These are phyloP conservation scores for Mycena crocata DNA, from an alignment of 768 basidiomycete species.

Conservation along the genomic window DNA sequence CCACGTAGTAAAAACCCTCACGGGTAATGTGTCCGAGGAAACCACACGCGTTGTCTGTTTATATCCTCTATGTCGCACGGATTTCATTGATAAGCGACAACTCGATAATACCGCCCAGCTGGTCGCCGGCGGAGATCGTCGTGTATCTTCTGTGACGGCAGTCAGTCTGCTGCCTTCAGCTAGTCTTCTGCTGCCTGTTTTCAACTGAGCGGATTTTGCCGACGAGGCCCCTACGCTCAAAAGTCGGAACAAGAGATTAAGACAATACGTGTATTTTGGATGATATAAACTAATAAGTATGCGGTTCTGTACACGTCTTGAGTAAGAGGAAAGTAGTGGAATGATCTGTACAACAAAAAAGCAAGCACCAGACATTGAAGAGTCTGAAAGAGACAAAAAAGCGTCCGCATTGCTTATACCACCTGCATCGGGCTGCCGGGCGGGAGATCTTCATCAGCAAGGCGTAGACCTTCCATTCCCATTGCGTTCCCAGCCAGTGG, in stretches of 20 bases:
- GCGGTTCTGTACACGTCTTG: slow-evolving; percentile 17
- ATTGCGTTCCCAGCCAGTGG: slow-evolving; percentile 48
- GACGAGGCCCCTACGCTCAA: too few species aligned
- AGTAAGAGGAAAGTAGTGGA: too few species aligned
- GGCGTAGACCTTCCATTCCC: slow-evolving; percentile 41
- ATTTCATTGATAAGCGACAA: neutral
- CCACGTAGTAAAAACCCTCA: neutral
- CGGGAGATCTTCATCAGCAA: slow-evolving; percentile 34
- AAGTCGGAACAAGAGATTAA: too few species aligned
- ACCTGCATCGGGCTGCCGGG: slow-evolving; percentile 42
- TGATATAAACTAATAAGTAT: slow-evolving; percentile 30
- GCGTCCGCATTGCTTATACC: slow-evolving; percentile 7
- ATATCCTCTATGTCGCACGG: neutral
- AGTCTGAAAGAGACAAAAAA: neutral
- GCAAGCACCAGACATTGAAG: neutral
- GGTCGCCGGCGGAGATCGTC: slow-evolving; percentile 27
- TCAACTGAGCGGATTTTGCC: neutral
- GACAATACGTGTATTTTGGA: slow-evolving; percentile 31
- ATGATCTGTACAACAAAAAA: slow-evolving; percentile 21
- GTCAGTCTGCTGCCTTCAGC: neutral
- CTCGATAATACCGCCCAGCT: neutral
- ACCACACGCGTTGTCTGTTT: slow-evolving; percentile 11
- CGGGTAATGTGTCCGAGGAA: slow-evolving; percentile 14
- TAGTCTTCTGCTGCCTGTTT: too few species aligned
- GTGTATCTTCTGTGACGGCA: neutral